Percentiles rank a stretch among this genome's conserved stretches.
phyloP scores from a whole-genome alignment of 75 land plant species.

The Picea sitchensis region DNA sequence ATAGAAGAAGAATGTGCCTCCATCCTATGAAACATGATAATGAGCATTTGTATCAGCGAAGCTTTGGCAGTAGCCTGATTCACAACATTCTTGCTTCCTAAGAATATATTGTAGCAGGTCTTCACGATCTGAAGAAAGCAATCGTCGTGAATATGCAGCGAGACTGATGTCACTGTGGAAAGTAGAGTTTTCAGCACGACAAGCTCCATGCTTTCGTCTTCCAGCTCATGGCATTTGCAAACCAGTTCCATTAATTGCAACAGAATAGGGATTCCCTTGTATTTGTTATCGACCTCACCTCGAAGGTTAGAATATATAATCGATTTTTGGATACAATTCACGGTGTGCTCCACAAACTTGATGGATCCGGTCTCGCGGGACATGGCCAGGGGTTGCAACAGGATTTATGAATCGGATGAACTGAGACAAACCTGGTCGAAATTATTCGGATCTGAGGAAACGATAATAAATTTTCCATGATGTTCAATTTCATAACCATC shows the following conservation, averaged over 20 bases:
- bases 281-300: conserved; percentile 27
- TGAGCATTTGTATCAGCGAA: conserved; percentile 53
- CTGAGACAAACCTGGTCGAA: conserved; percentile 10
- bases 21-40: conserved; percentile 48
- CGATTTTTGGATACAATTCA: conserved; percentile 46
- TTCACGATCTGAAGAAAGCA: conserved; percentile 36
- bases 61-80: conserved; percentile 73
- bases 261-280: neutral
- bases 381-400: conserved; percentile 38
- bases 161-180: conserved; percentile 45
- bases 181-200: conserved; percentile 36
- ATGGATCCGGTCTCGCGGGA: conserved; percentile 45
- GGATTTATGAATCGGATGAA: conserved; percentile 30
- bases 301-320: conserved; percentile 32
- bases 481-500: no score
- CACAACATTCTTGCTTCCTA: conserved; percentile 51
- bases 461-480: no score
- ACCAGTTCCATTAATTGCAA: conserved; percentile 25
- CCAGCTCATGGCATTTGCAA: conserved; percentile 36
- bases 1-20: conserved; percentile 45
- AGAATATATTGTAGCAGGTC: conserved; percentile 63
- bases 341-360: conserved; percentile 60
- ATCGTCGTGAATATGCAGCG: conserved; percentile 37
- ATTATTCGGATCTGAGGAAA: no score
- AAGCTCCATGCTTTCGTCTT: conserved; percentile 53